These are phyloP conservation scores for Apiotrichum gamsii DNA, from an alignment of 1,284 basidiomycete genomes.

Conservation along the genomic window DNA sequence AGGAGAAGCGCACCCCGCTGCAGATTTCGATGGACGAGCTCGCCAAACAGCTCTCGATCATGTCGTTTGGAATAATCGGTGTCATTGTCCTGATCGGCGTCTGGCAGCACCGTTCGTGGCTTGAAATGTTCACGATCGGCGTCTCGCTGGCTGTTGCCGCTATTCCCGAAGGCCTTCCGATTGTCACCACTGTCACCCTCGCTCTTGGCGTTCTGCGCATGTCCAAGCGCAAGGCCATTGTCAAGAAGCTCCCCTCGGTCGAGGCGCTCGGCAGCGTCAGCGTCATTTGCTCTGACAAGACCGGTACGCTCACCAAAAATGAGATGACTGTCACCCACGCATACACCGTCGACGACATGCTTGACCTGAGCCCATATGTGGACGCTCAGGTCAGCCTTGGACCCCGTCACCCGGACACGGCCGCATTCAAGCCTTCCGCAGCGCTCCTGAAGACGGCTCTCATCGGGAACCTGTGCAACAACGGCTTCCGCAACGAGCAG, in stretches of 20 bases:
- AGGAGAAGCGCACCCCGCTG: slow-evolving; percentile 86
- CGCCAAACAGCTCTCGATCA: slow-evolving; percentile 79
- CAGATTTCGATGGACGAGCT: slow-evolving; percentile 96
- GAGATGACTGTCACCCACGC: slow-evolving; percentile 88
- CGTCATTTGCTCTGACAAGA: slow-evolving; percentile 97
- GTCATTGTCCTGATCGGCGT: slow-evolving; percentile 88
- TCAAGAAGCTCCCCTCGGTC: slow-evolving; percentile 92
- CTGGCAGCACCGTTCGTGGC: slow-evolving; percentile 77
- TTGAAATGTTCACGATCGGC: slow-evolving; percentile 99
- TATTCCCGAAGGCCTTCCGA: slow-evolving; percentile 93
- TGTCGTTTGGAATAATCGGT: slow-evolving; percentile 89
- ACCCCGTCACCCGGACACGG: slow-evolving; percentile 56
- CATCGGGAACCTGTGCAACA: slow-evolving; percentile 54
- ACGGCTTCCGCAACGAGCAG: slow-evolving; percentile 60
- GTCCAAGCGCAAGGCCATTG: slow-evolving; percentile 90
- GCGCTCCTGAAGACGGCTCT: slow-evolving; percentile 65
- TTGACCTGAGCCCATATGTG: slow-evolving; percentile 58
- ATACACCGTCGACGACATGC: slow-evolving; percentile 76
- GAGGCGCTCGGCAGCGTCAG: slow-evolving; percentile 90
- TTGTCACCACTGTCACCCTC: slow-evolving; percentile 94
- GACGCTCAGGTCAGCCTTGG: slow-evolving; percentile 48
- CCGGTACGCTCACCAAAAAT: slow-evolving; percentile 92
- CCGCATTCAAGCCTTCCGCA: slow-evolving; percentile 33
- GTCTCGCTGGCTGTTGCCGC: slow-evolving; percentile 95
- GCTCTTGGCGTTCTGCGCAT: slow-evolving; percentile 90